Evolutionary conservation across 805 yeast species (phyloP).

Genomic region (Kuraishia borneana): DNA sequence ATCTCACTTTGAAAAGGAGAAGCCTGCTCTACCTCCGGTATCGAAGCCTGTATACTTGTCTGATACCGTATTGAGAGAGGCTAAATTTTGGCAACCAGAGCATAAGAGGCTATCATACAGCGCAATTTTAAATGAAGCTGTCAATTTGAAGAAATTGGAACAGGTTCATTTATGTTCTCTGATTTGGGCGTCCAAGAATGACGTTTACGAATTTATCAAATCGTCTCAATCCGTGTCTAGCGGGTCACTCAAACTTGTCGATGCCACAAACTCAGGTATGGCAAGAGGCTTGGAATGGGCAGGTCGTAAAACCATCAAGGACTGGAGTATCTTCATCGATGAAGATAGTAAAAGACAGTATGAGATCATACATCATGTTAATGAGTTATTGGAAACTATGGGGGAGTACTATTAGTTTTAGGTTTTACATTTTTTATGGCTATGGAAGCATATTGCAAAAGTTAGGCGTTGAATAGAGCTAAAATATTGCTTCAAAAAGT

Average conservation of each 20-base stretch:
- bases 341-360: not conserved
- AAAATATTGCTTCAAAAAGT: too few relatives aligned
- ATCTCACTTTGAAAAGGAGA: not conserved
- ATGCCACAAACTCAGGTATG: slow-evolving; percentile 3
- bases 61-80: slow-evolving; percentile 1
- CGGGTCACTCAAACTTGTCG: not conserved
- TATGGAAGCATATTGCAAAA: not conserved
- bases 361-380: not conserved
- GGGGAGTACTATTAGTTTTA: slow-evolving; percentile 1
- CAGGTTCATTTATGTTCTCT: slow-evolving; percentile 2
- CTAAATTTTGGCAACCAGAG: not conserved
- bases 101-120: not conserved
- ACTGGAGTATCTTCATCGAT: not conserved
- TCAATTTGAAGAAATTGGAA: not conserved
- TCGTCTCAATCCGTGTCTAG: not conserved
- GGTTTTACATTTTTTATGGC: not conserved
- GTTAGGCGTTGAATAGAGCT: not conserved
- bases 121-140: not conserved
- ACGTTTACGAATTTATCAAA: not conserved
- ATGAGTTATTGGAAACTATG: not conserved
- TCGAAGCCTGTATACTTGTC: slow-evolving; percentile 1
- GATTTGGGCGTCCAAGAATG: slow-evolving; percentile 3
- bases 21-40: not conserved
- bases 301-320: not conserved
- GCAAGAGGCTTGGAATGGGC: slow-evolving; percentile 3